Base-by-base conservation (phyloP, 495 filamentous ascomycete genomes). In the Cercophora samala region DNA sequence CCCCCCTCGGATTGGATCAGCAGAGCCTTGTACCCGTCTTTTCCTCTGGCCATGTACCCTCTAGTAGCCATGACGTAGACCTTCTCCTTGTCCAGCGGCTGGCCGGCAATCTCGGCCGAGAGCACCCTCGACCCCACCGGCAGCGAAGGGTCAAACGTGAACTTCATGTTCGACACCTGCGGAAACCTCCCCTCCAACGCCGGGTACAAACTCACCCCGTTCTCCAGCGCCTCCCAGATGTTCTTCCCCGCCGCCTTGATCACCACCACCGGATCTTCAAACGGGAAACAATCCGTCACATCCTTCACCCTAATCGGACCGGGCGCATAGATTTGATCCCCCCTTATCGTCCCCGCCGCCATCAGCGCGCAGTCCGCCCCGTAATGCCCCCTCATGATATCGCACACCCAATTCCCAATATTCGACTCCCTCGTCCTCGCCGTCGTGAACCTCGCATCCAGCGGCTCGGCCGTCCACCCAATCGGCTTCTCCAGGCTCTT, bases 201-300 rank as follows among this genome's bases (percentile, higher is more conserved):
- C 2, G 93, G 93, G 66, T 93, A 87, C 63, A 88, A 86, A 32
- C 87, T 88, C 19, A 97, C 84, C 0, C 88, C 86, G 66, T 97
- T 97, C 75, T 97, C 93, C 3, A 97, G 74, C 8, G 93, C 93
- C 17, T 88, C 87, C 65, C 86, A 77, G 60, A 97, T 83, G 0
- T 85, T 88, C 62, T 84, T 77, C 0, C 93, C 93, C 1, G 74
- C 80, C 13, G 91, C 78, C 24, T 84, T 86, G 55, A 97, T 79
- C 1, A 95, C 87, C 0, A 96, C 88, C 4, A 93, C 89, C 0
- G 93, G 93, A 63, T 97, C 93, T 71, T 97, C 93, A 68, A 97
- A 97, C 0, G 93, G 93, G 72, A 97, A 97, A 68, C 91, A 93
- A 58, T 88, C 87, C 65, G 81, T 82, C 15, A 97, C 84, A 71